Base-by-base conservation (phyloP, 306 rosid species). In the Leucaena leucocephala region DNA sequence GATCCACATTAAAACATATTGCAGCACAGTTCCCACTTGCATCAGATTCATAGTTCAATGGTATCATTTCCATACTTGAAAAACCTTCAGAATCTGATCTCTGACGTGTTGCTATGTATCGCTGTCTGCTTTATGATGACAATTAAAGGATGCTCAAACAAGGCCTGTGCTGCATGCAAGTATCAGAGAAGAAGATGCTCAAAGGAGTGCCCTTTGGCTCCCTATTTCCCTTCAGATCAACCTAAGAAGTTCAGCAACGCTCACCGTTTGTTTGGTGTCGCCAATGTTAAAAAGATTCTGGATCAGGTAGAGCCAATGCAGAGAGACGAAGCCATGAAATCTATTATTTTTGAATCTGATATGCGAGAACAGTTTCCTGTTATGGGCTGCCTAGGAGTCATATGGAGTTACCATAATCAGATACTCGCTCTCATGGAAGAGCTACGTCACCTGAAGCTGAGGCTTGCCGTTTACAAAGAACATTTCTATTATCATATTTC, bases 101-200 rank as follows among this genome's bases (percentile, higher is more conserved):
- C 3, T 7, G 33, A 8, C 35, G 5, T 1, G 15, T 21, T 36
- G 6, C 21, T 58, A 58, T 58, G 36, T 8, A 58, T 10, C 11
- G 7, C 0, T 33, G 19, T 7, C 21, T 7, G 27, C 21, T 4
- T 21, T n/a, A 61, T 14, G n/a, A 61, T 86, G 90, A 76, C 89
- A 13, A 77, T 82, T 4, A 81, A 88, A 62, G 93, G 91, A 39
- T 90, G 93, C 75, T 39, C 89, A 63, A 87, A 83, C 76, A 87
- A 86, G 67, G 92, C 97, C 10, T 91, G 97, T 55, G 97, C 97
- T 0, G 87, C 90, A 0, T 91, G 97, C 88, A 91, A 89, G 43
- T 85, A 82, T 76, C 97, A 91, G 68, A 72, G 94, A 16, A 59
- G 90, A 45, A 85, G 72, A 38, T 89, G 94, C 54, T 67, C 83